These are phyloP conservation scores for Lichtheimia corymbifera DNA, from an alignment of 371 early-diverging fungal genomes.

Conservation along the genomic window DNA sequence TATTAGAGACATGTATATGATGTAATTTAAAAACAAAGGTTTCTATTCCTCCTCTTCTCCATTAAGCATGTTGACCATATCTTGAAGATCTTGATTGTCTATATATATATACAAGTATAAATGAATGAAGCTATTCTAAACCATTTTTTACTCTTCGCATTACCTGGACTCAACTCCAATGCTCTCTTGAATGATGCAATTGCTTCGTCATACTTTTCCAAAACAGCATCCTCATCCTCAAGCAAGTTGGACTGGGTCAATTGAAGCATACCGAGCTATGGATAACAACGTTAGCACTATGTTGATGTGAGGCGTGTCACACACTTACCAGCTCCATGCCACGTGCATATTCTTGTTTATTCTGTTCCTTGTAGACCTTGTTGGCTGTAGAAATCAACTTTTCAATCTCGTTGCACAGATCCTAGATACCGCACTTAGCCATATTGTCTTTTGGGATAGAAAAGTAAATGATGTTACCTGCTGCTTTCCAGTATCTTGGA, in stretches of 20 bases:
- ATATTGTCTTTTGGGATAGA: too few species aligned
- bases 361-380: conserved; percentile 15
- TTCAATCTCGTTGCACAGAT: conserved; percentile 18
- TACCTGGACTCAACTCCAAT: conserved; percentile 31
- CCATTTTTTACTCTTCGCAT: background rate
- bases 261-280: conserved; percentile 33
- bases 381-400: conserved; percentile 21
- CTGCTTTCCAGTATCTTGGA: conserved; percentile 18
- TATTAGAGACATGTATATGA: background rate
- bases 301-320: background rate
- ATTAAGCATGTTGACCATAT: conserved; percentile 16
- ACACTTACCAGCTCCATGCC: conserved; percentile 38
- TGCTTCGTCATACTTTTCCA: conserved; percentile 25
- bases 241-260: conserved; percentile 33
- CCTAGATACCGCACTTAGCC: background rate
- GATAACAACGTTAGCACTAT: background rate
- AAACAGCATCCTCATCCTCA: conserved; percentile 45
- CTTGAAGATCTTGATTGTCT: conserved; percentile 15
- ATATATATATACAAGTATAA: background rate
- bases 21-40: background rate
- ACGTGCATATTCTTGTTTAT: conserved; percentile 31
- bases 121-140: background rate
- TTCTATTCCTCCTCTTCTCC: conserved; percentile 10
- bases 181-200: conserved; percentile 38
- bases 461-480: background rate